phyloP scores from a whole-genome alignment of 2,329 filamentous ascomycete genomes.

The Talaromyces islandicus region DNA sequence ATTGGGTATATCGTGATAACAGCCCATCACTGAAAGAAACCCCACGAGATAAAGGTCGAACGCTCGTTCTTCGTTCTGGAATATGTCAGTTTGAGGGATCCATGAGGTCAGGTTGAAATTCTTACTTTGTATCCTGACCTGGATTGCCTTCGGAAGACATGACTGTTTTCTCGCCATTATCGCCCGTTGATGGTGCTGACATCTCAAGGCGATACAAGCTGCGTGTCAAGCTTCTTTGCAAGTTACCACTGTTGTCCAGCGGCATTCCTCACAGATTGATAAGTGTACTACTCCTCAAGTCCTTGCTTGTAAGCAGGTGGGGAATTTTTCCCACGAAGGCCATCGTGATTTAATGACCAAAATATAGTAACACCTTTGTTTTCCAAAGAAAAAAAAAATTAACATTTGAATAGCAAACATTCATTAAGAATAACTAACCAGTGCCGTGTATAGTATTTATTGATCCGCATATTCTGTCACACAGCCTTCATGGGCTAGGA shows the following conservation, averaged over 20 bases:
- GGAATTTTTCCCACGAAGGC: not conserved
- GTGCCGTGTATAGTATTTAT: not conserved
- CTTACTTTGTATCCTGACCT: not conserved
- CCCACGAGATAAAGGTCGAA: not conserved
- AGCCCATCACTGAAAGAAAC: not conserved
- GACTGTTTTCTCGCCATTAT: not conserved
- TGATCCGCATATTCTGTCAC: not conserved
- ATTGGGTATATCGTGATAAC: not conserved
- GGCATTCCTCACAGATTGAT: not conserved
- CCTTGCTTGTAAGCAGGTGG: not conserved
- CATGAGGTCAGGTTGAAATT: not conserved
- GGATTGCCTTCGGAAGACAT: not conserved
- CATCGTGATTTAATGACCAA: not conserved
- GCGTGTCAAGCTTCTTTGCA: not conserved
- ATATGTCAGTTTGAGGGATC: not conserved
- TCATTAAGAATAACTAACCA: not conserved
- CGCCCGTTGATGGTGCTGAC: not conserved
- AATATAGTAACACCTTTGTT: not conserved
- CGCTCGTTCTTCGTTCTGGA: not conserved
- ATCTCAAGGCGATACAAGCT: not conserved
- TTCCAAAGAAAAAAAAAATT: not conserved
- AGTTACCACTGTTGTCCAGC: not conserved
- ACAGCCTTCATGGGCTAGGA: not conserved
- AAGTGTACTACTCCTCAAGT: not conserved
- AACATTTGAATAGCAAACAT: not conserved